A percentile compares a stretch with the other conserved stretches of the same genome.
Evolutionary conservation across 345 rosid species (phyloP).

Genomic region (Schrenkiella parvula): DNA sequence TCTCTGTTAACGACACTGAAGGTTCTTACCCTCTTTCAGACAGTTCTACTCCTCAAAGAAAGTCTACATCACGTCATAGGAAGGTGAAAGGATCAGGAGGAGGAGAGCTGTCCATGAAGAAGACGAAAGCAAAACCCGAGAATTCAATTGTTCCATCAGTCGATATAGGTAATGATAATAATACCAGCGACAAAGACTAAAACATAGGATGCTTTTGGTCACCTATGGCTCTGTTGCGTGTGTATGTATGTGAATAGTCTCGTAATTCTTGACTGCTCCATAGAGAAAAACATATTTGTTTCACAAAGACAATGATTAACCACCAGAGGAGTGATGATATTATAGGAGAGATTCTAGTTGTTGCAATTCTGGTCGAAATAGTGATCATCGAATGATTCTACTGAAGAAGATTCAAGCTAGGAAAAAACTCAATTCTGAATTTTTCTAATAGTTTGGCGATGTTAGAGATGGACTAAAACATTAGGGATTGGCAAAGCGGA

Average conservation of each 20-base stretch:
- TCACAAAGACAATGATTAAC: constrained; percentile 4
- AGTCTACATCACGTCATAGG: constrained; percentile 28
- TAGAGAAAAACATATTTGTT: neutral
- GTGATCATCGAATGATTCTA: neutral
- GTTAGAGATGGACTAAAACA: constrained; percentile 17
- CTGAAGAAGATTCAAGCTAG: neutral
- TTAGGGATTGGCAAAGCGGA: constrained; percentile 1
- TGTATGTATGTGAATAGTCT: constrained; percentile 2
- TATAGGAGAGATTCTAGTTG: neutral
- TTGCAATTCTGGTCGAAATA: neutral
- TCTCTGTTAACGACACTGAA: neutral
- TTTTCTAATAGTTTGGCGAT: neutral
- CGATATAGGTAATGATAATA: constrained; percentile 15
- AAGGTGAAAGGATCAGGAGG: constrained; percentile 32
- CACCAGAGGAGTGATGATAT: neutral
- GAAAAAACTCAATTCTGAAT: neutral
- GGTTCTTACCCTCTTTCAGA: constrained; percentile 20
- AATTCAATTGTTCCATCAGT: neutral
- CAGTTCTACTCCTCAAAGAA: constrained; percentile 2
- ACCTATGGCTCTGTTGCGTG: neutral
- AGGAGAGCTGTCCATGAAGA: constrained; percentile 28
- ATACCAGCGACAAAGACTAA: constrained; percentile 22
- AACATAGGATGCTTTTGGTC: constrained; percentile 11
- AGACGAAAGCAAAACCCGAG: constrained; percentile 20
- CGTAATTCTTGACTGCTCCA: neutral